A percentile compares a stretch with the other conserved stretches of the same genome.
Conservation (phyloP, 2,329 filamentous ascomycete species). For the Alternaria sp. region DNA sequence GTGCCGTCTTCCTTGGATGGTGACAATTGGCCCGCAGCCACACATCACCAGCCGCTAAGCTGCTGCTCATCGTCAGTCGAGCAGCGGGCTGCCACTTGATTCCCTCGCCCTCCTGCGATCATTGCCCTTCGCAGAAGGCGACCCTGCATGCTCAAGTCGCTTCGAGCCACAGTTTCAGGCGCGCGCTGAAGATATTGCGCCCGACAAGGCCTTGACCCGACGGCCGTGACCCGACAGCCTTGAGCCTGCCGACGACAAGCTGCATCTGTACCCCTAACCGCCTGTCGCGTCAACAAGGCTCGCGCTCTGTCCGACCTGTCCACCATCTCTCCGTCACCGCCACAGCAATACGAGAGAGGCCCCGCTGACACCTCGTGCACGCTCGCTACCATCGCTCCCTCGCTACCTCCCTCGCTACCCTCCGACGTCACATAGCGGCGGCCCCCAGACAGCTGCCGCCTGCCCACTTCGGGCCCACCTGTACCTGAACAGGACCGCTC, state of each 20-base stretch:
- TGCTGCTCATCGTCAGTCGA: conserved; percentile 30
- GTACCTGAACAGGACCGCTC: conserved; percentile 27
- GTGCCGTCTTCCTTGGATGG: conserved; percentile 31
- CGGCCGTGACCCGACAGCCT: conserved; percentile 10
- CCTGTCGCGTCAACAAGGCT: conserved; percentile 4
- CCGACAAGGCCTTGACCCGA: conserved; percentile 12
- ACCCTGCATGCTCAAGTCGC: conserved; percentile 40
- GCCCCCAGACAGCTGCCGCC: conserved; percentile 36
- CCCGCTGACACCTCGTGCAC: conserved; percentile 11
- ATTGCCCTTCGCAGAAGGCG: conserved; percentile 34
- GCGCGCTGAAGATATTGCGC: conserved; percentile 13
- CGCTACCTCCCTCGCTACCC: neutral
- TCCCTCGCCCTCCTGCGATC: conserved; percentile 25
- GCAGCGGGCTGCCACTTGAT: conserved; percentile 24
- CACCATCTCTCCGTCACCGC: neutral
- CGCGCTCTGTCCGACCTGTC: neutral
- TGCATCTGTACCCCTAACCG: conserved; percentile 26
- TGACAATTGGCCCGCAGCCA: conserved; percentile 36
- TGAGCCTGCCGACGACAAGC: conserved; percentile 5
- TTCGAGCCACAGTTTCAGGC: conserved; percentile 31
- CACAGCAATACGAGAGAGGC: neutral
- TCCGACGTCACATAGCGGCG: conserved; percentile 27
- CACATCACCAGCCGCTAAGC: conserved; percentile 31
- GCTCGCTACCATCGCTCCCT: conserved; percentile 4
- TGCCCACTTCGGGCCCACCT: conserved; percentile 34